These are phyloP conservation scores for Basidiobolus meristosporus DNA, from an alignment of 371 early-diverging fungal genomes.

Conservation along the genomic window DNA sequence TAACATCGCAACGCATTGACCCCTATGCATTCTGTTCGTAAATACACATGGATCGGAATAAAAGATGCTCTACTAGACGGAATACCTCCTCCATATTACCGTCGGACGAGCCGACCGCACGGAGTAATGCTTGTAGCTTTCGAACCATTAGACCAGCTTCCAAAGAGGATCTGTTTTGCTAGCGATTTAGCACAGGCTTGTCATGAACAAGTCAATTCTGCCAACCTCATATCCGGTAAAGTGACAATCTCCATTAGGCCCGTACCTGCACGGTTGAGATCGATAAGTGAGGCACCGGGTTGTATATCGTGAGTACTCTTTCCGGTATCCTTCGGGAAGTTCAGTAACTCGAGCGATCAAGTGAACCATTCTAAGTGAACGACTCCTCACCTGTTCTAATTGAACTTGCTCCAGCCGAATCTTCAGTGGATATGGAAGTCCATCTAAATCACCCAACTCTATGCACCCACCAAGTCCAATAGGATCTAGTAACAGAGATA, in stretches of 20 bases:
- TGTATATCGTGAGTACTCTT: slow-evolving; percentile 51
- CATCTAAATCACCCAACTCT: slow-evolving; percentile 24
- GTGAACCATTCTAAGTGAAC: background rate
- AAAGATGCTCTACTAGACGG: too few relatives aligned
- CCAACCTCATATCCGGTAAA: slow-evolving; percentile 49
- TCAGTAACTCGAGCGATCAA: background rate
- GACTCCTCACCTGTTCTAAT: slow-evolving; percentile 44
- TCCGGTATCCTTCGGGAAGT: slow-evolving; percentile 43
- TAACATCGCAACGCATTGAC: slow-evolving; percentile 80
- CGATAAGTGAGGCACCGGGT: slow-evolving; percentile 41
- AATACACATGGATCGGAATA: background rate
- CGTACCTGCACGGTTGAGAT: slow-evolving; percentile 75
- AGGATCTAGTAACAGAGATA: slow-evolving; percentile 21
- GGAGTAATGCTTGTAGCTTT: slow-evolving; percentile 52
- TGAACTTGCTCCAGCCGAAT: slow-evolving; percentile 70
- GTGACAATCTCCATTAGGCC: slow-evolving; percentile 85
- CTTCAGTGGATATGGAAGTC: slow-evolving; percentile 14
- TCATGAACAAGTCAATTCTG: background rate
- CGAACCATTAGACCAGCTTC: slow-evolving; percentile 63
- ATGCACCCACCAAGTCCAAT: slow-evolving; percentile 41
- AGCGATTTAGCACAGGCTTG: background rate
- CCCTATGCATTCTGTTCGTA: slow-evolving; percentile 19
- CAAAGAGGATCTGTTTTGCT: slow-evolving; percentile 21
- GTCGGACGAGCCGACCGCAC: slow-evolving; percentile 48
- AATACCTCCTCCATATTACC: slow-evolving; percentile 68